Evolutionary conservation across 306 rosid genomes (phyloP), one percentile per base, ranked within the genome.

Genomic region (Lathyrus aphaca): DNA sequence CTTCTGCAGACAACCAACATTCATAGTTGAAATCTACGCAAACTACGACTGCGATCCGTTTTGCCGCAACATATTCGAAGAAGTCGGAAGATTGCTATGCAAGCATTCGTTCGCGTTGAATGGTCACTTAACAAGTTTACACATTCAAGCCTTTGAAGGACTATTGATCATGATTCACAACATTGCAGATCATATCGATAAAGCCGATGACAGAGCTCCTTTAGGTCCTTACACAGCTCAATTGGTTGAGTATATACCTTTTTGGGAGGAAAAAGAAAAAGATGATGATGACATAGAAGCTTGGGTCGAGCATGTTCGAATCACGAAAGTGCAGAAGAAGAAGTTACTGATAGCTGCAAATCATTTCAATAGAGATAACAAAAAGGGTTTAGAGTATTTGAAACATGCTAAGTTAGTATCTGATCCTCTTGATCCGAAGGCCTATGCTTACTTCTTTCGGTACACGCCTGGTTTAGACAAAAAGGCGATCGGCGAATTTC

Each of bases 121-220:
- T 55, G 66, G 78, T 48, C 89, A 92, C 56, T 37, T 86, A 19
- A 82, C 74, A 14, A 75, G 87, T 44, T 60, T 84, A 27, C 88
- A 91, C 72, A 79, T 83, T 57, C 96, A 88, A 82, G 96, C 99
- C 58, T 87, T 94, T 53, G 99, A 94, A 78, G 96, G 95, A 63
- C 66, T 94, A 42, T 77, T 86, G 39, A 78, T 85, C 17, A 27
- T 89, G 60, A 82, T 94, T 68, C 97, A 91, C 82, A 89, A 80
- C 80, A 88, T 94, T 44, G 97, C 99, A 16, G 97, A 91, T 29
- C 87, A 80, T 15, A 81, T 94, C 40, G 97, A 87, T 51, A 83
- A 77, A 58, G 84, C 12, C 19, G 35, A 84, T 48, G 84, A 78
- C 18, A 68, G 79, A 17, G 51, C 71, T 60, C 72, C 81, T 68